phyloP scores from a whole-genome alignment of 192 early-diverging fungal genomes.

The Gigaspora rosea region DNA sequence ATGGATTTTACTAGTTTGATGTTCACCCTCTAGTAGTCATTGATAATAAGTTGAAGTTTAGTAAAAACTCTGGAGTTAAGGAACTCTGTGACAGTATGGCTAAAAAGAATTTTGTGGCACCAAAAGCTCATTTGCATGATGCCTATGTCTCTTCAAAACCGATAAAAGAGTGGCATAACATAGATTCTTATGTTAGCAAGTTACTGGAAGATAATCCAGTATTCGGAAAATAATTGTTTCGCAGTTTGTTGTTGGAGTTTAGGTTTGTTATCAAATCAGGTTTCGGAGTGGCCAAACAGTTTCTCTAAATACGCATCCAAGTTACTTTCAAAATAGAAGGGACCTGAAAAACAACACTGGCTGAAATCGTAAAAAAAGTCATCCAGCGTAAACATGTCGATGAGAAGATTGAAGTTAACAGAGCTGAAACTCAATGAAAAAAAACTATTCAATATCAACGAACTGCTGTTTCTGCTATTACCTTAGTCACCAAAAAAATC shows the following conservation, averaged over 20 bases:
- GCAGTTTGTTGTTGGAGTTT: slow-evolving; percentile 9
- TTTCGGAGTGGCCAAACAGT: slow-evolving; percentile 29
- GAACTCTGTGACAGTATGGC: too few species aligned
- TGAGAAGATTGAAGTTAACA: slow-evolving; percentile 17
- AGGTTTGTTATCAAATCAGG: slow-evolving; percentile 17
- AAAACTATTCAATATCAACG: slow-evolving; percentile 10
- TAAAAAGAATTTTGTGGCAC: too few species aligned
- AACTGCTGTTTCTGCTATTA: slow-evolving; percentile 4
- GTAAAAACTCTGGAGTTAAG: too few species aligned
- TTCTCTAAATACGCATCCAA: slow-evolving; percentile 18
- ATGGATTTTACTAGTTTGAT: too few species aligned
- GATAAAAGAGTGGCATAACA: slow-evolving; percentile 32
- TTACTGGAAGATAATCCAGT: slow-evolving; percentile 28
- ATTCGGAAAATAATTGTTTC: slow-evolving; percentile 26
- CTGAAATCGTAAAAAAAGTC: background rate
- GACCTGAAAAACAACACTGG: slow-evolving; percentile 21
- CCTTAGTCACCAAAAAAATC: background rate
- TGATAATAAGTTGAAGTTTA: too few species aligned
- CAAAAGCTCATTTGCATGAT: too few species aligned
- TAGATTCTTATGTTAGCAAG: slow-evolving; percentile 25
- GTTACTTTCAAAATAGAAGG: slow-evolving; percentile 26
- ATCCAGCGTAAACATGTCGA: background rate
- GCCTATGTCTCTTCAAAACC: slow-evolving; percentile 25
- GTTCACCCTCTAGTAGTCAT: too few species aligned
- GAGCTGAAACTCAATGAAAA: slow-evolving; percentile 25